These are phyloP conservation scores for Cadophora luteo-olivacea DNA, from an alignment of 2,329 filamentous ascomycete genomes.

Conservation along the genomic window DNA sequence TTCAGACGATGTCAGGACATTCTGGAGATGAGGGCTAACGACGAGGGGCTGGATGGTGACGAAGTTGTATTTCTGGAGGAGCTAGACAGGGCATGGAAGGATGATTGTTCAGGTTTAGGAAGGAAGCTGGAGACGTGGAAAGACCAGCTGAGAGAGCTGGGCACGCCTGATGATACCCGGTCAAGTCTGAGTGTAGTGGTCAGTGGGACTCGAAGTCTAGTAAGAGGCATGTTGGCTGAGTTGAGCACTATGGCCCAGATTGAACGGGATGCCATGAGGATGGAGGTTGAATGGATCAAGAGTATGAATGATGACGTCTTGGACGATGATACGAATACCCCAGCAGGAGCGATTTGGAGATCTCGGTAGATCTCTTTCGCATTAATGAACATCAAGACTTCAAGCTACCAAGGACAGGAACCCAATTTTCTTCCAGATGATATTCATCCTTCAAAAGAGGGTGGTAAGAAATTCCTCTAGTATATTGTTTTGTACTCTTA, in stretches of 20 bases:
- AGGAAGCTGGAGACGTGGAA: slow-evolving; percentile 63
- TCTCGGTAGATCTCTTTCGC: slow-evolving; percentile 21
- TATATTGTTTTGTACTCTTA: background rate
- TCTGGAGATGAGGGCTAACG: slow-evolving; percentile 50
- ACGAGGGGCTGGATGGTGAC: slow-evolving; percentile 44
- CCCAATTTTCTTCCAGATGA: too few species aligned
- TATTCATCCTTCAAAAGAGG: too few species aligned
- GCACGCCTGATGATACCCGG: slow-evolving; percentile 38
- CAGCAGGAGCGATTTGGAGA: slow-evolving; percentile 43
- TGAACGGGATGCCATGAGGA: slow-evolving; percentile 60
- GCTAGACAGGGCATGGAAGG: slow-evolving; percentile 63
- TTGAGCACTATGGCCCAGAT: slow-evolving; percentile 67
- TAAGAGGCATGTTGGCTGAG: slow-evolving; percentile 67
- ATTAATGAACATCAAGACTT: background rate
- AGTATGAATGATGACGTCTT: slow-evolving; percentile 53
- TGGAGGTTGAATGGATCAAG: slow-evolving; percentile 66
- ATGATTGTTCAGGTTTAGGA: slow-evolving; percentile 59
- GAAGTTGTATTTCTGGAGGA: slow-evolving; percentile 58
- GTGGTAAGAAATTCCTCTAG: background rate
- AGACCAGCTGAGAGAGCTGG: slow-evolving; percentile 55
- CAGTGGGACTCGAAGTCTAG: slow-evolving; percentile 53
- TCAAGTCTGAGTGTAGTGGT: slow-evolving; percentile 57
- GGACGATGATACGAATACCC: slow-evolving; percentile 37
- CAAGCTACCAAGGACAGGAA: background rate
- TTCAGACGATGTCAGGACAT: slow-evolving; percentile 54